These are phyloP conservation scores for Phytophthora tentaculata DNA, from an alignment of 352 stramenopile species.

Conservation along the genomic window DNA sequence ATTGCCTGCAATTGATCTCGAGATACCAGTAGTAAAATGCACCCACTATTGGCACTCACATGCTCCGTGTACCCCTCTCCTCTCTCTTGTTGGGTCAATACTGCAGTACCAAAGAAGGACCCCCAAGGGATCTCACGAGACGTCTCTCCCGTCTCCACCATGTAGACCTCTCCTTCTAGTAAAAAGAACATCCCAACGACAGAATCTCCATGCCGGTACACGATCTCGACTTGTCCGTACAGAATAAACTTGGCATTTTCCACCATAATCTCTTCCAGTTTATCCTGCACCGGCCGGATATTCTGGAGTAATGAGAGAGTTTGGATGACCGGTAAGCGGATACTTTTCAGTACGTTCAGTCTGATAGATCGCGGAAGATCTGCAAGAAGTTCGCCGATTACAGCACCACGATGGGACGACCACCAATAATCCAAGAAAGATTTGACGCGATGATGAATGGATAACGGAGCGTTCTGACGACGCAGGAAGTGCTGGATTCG, in stretches of 20 bases:
- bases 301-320: constrained; percentile 46
- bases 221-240: constrained; percentile 63
- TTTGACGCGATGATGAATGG: constrained; percentile 61
- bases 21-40: constrained; percentile 58
- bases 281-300: constrained; percentile 38
- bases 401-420: constrained; percentile 60
- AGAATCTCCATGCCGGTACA: constrained; percentile 63
- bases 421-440: constrained; percentile 78
- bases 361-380: constrained; percentile 59
- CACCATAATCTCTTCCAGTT: constrained; percentile 52
- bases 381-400: constrained; percentile 49
- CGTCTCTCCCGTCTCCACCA: constrained; percentile 34
- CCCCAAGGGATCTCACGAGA: constrained; percentile 39
- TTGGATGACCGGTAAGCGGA: constrained; percentile 54
- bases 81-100: constrained; percentile 46
- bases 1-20: constrained; percentile 56
- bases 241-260: constrained; percentile 60
- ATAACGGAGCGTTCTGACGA: constrained; percentile 51
- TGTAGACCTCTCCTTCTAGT: constrained; percentile 57
- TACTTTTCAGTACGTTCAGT: constrained; percentile 52
- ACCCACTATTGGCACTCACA: constrained; percentile 59
- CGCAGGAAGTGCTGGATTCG: constrained; percentile 63
- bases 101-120: constrained; percentile 57
- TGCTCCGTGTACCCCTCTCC: constrained; percentile 57
- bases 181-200: constrained; percentile 66